Conservation (phyloP, 805 yeast species). For the Jamesozyma spencerorum region DNA sequence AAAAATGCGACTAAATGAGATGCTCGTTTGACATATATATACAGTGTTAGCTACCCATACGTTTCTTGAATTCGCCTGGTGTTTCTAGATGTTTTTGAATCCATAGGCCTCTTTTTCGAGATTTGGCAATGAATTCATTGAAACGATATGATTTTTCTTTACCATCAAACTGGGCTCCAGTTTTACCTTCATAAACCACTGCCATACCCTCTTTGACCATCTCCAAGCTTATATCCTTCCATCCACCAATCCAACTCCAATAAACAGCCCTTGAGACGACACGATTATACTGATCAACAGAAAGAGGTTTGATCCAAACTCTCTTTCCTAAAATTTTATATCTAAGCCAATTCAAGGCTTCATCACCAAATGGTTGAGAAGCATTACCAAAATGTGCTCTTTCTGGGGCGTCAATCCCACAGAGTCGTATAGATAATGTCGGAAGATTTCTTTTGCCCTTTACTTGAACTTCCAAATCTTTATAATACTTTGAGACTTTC, state of each 20-base stretch:
- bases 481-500: conserved; percentile 15
- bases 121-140: conserved; percentile 54
- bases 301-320: conserved; percentile 68
- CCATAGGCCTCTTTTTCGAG: conserved; percentile 61
- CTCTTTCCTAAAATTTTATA: conserved; percentile 53
- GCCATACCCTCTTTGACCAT: conserved; percentile 81
- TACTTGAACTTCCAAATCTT: conserved; percentile 19
- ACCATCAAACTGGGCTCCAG: conserved; percentile 80
- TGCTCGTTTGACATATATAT: too few species aligned
- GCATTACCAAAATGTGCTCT: conserved; percentile 89
- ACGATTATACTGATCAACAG: conserved; percentile 81
- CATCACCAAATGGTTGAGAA: conserved; percentile 79
- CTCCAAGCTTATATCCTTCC: conserved; percentile 73
- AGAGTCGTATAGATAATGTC: conserved; percentile 72
- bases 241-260: conserved; percentile 51
- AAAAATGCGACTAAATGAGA: too few species aligned
- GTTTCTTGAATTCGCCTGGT: conserved; percentile 70
- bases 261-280: conserved; percentile 70
- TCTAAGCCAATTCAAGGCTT: conserved; percentile 73
- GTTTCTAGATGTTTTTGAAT: conserved; percentile 44
- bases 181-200: conserved; percentile 75
- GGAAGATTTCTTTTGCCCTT: conserved; percentile 26
- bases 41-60: not conserved
- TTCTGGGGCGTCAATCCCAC: conserved; percentile 97
- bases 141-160: conserved; percentile 48